These are phyloP conservation scores for Xylaria sp. DNA, from an alignment of 2,329 filamentous ascomycete genomes.

Conservation along the genomic window DNA sequence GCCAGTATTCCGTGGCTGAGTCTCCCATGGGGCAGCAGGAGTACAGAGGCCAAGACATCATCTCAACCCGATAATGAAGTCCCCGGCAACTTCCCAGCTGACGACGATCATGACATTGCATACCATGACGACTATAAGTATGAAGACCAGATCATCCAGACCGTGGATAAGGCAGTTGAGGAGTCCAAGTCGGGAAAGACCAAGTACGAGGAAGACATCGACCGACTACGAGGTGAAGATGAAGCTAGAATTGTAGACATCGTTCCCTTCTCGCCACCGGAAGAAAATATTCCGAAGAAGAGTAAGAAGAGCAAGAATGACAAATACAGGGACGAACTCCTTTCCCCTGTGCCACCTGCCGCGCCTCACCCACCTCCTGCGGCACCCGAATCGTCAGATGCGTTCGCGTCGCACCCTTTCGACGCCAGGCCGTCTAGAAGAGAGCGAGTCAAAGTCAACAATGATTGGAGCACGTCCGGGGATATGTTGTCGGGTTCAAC, in stretches of 20 bases:
- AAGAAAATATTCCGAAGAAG: constrained; percentile 32
- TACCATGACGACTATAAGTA: constrained; percentile 16
- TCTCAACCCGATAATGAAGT: constrained; percentile 36
- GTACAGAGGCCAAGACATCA: constrained; percentile 38
- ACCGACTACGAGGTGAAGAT: constrained; percentile 17
- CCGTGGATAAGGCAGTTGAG: constrained; percentile 43
- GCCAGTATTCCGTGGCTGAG: constrained; percentile 15
- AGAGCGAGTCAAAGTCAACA: constrained; percentile 70
- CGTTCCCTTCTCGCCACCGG: constrained; percentile 42
- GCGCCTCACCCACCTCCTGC: constrained; percentile 43
- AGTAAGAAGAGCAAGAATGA: constrained; percentile 33
- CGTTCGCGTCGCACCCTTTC: constrained; percentile 45
- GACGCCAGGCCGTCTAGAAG: constrained; percentile 61
- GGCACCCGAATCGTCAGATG: constrained; percentile 37
- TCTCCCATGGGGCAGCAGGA: constrained; percentile 32
- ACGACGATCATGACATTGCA: constrained; percentile 16
- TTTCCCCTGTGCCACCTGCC: constrained; percentile 23
- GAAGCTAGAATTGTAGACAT: constrained; percentile 40
- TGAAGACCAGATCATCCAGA: constrained; percentile 40
- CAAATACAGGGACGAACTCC: constrained; percentile 33
- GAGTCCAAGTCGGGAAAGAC: constrained; percentile 27
- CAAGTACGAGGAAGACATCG: constrained; percentile 26
- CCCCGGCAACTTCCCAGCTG: constrained; percentile 32
- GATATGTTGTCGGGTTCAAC: constrained; percentile 65
- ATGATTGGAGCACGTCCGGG: constrained; percentile 66